Base-by-base conservation (phyloP, 2,329 filamentous ascomycete species). In the Fulvia fulva region DNA sequence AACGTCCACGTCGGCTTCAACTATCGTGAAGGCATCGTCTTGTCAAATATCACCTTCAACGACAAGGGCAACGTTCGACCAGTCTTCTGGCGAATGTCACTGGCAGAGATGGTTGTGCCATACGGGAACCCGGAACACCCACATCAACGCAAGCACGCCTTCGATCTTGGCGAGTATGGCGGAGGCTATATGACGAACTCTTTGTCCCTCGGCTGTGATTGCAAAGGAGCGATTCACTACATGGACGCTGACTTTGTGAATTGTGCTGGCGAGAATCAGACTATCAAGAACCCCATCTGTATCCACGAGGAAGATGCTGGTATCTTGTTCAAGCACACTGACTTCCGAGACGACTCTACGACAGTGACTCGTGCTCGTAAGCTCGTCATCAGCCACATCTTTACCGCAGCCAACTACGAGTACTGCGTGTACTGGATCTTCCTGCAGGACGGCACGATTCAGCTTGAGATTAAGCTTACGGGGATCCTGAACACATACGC, bases 401-500 rank as follows among this genome's bases (percentile, higher is more conserved):
- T 97, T 77, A 97, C 92, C 0, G 92, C 92, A 0, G 92, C 92
- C 25, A 97, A 97, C 78, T 97, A 97, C 76, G 92, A 97, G 74
- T 97, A 97, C 75, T 88, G 87, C 69, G 81, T 72, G 4, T 87
- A 93, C 78, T 96, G 90, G 91, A 87, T 91, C 65, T 91, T 96
- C 77, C 90, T 93, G 73, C 91, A 94, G 74, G 92, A 96, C 67
- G 92, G 91, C 37, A 95, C 91, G 0, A 87, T 96, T 63, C 91
- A 96, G 76, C 87, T 93, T 11, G 91, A 96, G 73, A 89, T 96
- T 74, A 80, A 93, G 74, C 84, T 96, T 26, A 96, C 91, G 0
- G 91, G 91, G 53, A 96, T 97, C 71, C 78, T 97, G 55, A 96
- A 96, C 80, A 97, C 92, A 0, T 96, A 96, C 68, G 79, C 86